These are phyloP conservation scores for Citrus sp. DNA, from an alignment of 345 rosid genomes.

Conservation along the genomic window DNA sequence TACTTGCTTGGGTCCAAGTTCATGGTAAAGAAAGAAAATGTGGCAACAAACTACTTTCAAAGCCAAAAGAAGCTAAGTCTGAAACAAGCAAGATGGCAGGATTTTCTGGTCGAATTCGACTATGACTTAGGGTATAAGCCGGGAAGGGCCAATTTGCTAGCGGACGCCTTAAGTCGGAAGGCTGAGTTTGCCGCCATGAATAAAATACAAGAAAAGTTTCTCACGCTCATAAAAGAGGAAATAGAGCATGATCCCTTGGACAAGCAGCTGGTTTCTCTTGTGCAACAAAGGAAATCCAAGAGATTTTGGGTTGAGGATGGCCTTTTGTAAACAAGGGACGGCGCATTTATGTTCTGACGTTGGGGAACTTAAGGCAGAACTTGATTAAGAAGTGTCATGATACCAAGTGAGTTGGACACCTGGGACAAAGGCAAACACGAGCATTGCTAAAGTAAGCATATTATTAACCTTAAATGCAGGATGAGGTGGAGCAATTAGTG, in stretches of 20 bases:
- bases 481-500: neutral
- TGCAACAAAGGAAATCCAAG: neutral
- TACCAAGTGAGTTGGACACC: neutral
- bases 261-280: neutral
- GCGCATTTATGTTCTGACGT: neutral
- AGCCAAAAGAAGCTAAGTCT: neutral
- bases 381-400: neutral
- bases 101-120: neutral
- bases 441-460: neutral
- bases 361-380: neutral
- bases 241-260: accelerated
- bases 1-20: neutral
- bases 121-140: neutral
- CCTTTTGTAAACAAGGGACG: accelerated
- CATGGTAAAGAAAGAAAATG: neutral
- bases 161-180: neutral
- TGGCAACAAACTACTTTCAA: neutral
- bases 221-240: neutral
- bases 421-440: accelerated
- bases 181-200: neutral
- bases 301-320: neutral
- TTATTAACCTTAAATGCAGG: neutral
- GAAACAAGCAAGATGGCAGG: neutral
- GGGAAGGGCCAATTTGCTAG: neutral
- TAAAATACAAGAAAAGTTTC: neutral